Conservation (phyloP, 2,329 filamentous ascomycete genomes). For the Alternaria sp. region DNA sequence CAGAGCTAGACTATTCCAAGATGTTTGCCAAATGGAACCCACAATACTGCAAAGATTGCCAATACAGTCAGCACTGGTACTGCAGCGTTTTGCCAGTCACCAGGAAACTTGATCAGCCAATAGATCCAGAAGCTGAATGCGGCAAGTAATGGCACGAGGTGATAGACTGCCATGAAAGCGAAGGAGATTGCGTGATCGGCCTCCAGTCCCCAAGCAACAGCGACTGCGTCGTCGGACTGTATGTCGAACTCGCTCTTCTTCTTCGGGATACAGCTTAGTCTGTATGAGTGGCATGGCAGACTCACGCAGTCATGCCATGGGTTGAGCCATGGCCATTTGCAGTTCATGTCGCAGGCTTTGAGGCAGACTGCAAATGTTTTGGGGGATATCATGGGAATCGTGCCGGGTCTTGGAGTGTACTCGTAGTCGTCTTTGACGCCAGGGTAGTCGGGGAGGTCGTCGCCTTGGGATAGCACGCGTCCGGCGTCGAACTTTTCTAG, state of each 20-base stretch:
- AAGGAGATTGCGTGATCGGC: background rate
- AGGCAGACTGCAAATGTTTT: background rate
- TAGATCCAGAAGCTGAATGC: slow-evolving; percentile 5
- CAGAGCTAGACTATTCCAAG: background rate
- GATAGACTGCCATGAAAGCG: background rate
- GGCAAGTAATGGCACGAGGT: slow-evolving; percentile 1
- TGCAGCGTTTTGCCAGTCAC: slow-evolving; percentile 1
- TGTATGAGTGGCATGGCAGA: background rate
- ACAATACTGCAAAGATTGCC: slow-evolving; percentile 1
- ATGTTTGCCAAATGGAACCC: background rate
- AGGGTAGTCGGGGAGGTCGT: background rate
- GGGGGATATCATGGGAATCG: background rate
- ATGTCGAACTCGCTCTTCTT: background rate
- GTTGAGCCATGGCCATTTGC: background rate
- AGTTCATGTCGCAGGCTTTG: background rate
- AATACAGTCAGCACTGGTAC: slow-evolving; percentile 2
- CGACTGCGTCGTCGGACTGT: background rate
- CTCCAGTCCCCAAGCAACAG: background rate
- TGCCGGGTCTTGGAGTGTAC: background rate
- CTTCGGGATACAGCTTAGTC: background rate
- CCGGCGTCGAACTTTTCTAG: background rate
- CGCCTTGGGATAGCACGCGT: background rate
- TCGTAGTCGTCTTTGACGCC: background rate
- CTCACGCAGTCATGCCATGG: background rate
- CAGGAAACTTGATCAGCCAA: background rate